Evolutionary conservation across 176 grass and related monocot genomes (phyloP).

Genomic region (Poa pratensis): DNA sequence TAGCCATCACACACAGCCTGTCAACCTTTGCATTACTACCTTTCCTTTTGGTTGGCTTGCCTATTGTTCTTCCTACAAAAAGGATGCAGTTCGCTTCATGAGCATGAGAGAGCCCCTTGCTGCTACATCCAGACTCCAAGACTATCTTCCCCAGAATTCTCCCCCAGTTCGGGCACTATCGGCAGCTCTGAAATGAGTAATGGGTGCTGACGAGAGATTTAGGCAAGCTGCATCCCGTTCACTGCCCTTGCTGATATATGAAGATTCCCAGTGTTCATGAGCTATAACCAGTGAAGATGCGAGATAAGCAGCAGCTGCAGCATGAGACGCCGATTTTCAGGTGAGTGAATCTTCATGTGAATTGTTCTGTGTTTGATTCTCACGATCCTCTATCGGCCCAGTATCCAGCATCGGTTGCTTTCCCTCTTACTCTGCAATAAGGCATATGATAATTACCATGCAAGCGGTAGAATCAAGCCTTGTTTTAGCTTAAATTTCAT

Average conservation of each 20-base stretch:
- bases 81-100: slow-evolving; percentile 41
- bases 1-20: slow-evolving; percentile 54
- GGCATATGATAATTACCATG: slow-evolving; percentile 30
- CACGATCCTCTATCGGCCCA: background rate
- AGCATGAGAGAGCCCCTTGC: slow-evolving; percentile 27
- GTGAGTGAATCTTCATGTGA: slow-evolving; percentile 40
- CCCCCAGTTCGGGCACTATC: background rate
- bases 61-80: slow-evolving; percentile 53
- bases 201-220: slow-evolving; percentile 47
- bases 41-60: slow-evolving; percentile 52
- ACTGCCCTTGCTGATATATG: slow-evolving; percentile 33
- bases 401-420: background rate
- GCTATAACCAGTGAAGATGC: slow-evolving; percentile 50
- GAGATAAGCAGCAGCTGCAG: slow-evolving; percentile 38
- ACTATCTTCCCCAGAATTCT: slow-evolving; percentile 6
- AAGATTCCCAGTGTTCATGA: slow-evolving; percentile 32
- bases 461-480: background rate
- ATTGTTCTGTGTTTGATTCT: slow-evolving; percentile 31
- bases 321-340: slow-evolving; percentile 42
- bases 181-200: slow-evolving; percentile 48
- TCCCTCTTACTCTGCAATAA: slow-evolving; percentile 26
- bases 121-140: slow-evolving; percentile 30
- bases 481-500: slow-evolving; percentile 13
- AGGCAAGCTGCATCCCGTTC: slow-evolving; percentile 22
- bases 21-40: slow-evolving; percentile 44